Base-by-base conservation (phyloP, 75 land plant genomes). In the Sequoiadendron giganteum region DNA sequence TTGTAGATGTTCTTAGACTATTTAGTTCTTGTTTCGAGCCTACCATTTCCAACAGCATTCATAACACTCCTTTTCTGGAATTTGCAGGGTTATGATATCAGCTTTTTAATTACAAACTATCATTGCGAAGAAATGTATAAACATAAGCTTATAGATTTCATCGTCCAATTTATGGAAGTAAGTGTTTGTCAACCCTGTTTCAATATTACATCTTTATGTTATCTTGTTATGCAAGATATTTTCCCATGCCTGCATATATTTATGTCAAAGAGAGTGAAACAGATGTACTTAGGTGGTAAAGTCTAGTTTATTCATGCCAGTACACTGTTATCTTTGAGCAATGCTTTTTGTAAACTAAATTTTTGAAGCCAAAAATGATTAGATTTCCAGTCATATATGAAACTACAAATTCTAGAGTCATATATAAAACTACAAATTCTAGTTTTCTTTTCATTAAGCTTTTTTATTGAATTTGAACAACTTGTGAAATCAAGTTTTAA, bases 51-150 rank as follows among this genome's bases (percentile, higher is more conserved):
- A 45, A 85, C 36, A 54, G 77, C 38, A 54, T 55, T 85, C 13
- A 52, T 11, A 83, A 47, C 18, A 32, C 61, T 85, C 32, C 16
- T 30, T 45, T 25, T 80, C 30, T 86, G 87, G 85, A 34, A 58
- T 80, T 88, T 88, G 45, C 94, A 98, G 99, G 99, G 99, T 81
- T 98, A 96, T 90, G 99, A 98, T 90, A 97, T 98, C 84, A 98
- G 99, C 88, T 98, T 98, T 89, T 93, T 98, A 54, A 95, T 98
- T 77, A 98, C 99, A 76, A 98, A 98, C 89, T 96, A 92, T 86
- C 99, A 98, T 65, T 98, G 99, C 49, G 99, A 98, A 87, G 99
- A 98, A 68, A 95, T 98, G 99, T 94, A 93, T 91, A 98, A 98
- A 90, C 96, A 95, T 72, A 98, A 96, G 86, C 99, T 98, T 18